phyloP scores from a whole-genome alignment of 176 grass and related monocot genomes.

The Carex pumila region DNA sequence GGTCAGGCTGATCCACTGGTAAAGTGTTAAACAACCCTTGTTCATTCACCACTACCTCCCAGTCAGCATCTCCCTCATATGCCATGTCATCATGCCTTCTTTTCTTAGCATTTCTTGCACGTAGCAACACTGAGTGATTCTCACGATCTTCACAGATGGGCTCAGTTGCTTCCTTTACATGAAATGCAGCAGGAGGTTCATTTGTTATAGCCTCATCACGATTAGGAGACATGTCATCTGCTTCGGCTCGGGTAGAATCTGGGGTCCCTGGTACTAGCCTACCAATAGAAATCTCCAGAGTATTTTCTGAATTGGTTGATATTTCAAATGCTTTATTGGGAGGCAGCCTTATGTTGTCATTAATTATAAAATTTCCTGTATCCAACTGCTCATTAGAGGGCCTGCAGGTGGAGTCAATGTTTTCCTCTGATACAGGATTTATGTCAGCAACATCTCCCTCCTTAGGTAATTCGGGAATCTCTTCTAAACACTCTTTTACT shows the following conservation, averaged over 20 bases:
- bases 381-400: not conserved
- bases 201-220: constrained; percentile 28
- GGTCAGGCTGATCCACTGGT: constrained; percentile 31
- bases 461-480: not conserved
- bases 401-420: not conserved
- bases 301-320: constrained; percentile 20
- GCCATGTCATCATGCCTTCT: constrained; percentile 88
- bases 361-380: not conserved
- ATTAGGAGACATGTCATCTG: constrained; percentile 34
- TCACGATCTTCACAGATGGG: constrained; percentile 32
- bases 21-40: constrained; percentile 57
- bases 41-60: constrained; percentile 81
- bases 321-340: constrained; percentile 11
- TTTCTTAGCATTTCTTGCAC: constrained; percentile 46
- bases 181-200: constrained; percentile 31
- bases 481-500: constrained; percentile 20
- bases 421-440: not conserved
- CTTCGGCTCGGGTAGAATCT: constrained; percentile 11
- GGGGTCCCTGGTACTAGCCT: constrained; percentile 18
- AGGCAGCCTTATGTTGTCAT: not conserved
- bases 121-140: constrained; percentile 37
- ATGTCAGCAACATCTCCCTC: not conserved
- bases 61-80: constrained; percentile 82
- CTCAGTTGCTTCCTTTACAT: constrained; percentile 16
- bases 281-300: constrained; percentile 21